Evolutionary conservation across 768 basidiomycete species (phyloP), one percentile per base, ranked within the genome.

Genomic region (Lactarius deliciosus): DNA sequence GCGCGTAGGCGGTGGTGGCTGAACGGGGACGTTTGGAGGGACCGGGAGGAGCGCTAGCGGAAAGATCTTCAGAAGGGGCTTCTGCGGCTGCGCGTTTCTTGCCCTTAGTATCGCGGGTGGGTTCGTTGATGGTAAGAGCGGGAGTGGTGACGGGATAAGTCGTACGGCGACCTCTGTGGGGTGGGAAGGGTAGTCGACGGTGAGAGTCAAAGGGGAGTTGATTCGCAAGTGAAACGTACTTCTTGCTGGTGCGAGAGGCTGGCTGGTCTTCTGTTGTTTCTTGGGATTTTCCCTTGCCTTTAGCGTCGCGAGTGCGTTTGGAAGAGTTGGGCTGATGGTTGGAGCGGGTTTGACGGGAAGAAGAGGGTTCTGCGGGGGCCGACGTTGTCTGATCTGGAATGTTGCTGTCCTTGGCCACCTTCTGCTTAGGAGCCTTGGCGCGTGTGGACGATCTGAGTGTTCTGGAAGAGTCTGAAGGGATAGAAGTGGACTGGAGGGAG

Each of bases 81-180:
- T 93, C 90, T 57, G 89, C 88, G 38, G 82, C 85, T 45, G 92
- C 94, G 73, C 92, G 90, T 80, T 96, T 96, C 86, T 97, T 97
- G 65, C 94, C 95, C 78, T 96, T 96, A 70, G 78, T 77, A 78
- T 93, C 91, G 74, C 82, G 83, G 3, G 79, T 71, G 58, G 88
- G 85, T 82, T 94, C 92, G 86, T 87, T 88, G 77, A 92, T 93
- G 64, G 78, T 84, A 79, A 78, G 76, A 71, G 82, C 74, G 70
- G 80, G 58, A 73, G 80, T 72, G 69, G 78, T 70, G 73, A 76
- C 68, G 73, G 78, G 77, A 55, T 79, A 78, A 58, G 84, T 83
- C 68, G 82, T 80, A 74, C 86, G 85, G 73, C 88, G 86, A 72
- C 83, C 79, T 76, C 89, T 92, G 73, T 38, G 38, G 11, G 60